Evolutionary conservation across 2,329 filamentous ascomycete genomes (phyloP), one percentile per base, ranked within the genome.

Genomic region (Cercospora sojina): DNA sequence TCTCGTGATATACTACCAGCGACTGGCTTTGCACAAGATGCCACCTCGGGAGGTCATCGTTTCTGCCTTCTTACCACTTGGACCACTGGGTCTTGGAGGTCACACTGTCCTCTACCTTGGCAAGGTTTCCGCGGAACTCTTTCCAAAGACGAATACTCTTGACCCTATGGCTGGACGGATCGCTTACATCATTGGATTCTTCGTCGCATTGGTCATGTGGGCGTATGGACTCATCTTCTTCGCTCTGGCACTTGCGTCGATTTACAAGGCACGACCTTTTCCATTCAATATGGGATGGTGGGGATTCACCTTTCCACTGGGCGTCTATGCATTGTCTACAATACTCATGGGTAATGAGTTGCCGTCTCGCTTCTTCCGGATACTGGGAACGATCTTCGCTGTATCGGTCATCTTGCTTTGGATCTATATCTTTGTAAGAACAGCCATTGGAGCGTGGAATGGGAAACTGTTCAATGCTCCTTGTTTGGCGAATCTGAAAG

Each of bases 1-100:
- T 20, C 79, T 91, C 27, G 86, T 86, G 10, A 84, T 91, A 41
- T 92, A 91, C 77, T 90, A 90, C 73, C 86, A 89, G 66, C 87
- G 89, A 10, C 81, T 92, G 9, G 87, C 86, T 3, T 76, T 91
- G 2, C 85, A 91, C 77, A 87, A 87, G 43, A 81, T 91, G 13
- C 89, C 89, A 0, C 85, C 88, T 1, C 82, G 85, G 58, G 89
- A 90, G 73, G 85, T 88, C 64, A 88, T 91, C 51, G 88, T 91
- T 9, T 89, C 86, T 2, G 85, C 87, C 6, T 90, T 91, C 70
- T 78, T 91, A 0, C 89, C 89, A 0, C 80, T 91, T 0, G 88
- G 89, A 0, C 88, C 89, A 0, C 90, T 65, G 0, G 88, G 88
- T 0, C 86, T 90, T 74, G 88, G 88, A 18, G 87, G 86, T 1